These are phyloP conservation scores for Metschnikowia colocasiae DNA, from an alignment of 805 yeast species.

Conservation along the genomic window DNA sequence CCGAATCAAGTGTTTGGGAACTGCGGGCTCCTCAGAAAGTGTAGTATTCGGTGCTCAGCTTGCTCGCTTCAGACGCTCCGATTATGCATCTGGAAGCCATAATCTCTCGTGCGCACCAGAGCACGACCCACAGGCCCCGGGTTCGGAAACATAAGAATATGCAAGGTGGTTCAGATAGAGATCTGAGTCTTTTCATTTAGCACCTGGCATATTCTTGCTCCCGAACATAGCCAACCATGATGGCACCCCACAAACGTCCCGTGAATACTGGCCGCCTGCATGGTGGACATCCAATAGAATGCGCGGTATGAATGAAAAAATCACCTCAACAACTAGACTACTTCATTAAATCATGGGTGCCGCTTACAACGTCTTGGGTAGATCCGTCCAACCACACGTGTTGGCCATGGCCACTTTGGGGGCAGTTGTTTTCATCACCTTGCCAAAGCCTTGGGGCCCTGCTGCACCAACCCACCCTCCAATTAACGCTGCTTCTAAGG, in stretches of 20 bases:
- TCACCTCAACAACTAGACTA: neutral
- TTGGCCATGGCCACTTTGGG: conserved; percentile 81
- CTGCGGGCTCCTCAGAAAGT: neutral
- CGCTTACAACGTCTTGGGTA: conserved; percentile 82
- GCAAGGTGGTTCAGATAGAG: neutral
- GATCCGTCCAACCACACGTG: conserved; percentile 74
- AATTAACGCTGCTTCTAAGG: conserved; percentile 74
- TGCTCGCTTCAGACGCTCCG: neutral
- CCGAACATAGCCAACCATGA: neutral
- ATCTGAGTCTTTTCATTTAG: neutral
- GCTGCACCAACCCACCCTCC: conserved; percentile 61
- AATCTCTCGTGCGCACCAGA: neutral
- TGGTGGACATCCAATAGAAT: conserved; percentile 11
- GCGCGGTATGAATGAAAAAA: conserved; percentile 10
- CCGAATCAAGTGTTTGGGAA: neutral
- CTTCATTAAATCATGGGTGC: conserved; percentile 56
- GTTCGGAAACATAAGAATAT: neutral
- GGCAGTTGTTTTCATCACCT: conserved; percentile 55
- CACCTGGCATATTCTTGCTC: neutral
- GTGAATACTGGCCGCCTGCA: conserved; percentile 3
- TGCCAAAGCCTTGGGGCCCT: conserved; percentile 73
- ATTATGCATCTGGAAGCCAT: neutral
- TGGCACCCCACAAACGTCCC: neutral
- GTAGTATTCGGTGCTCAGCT: neutral
- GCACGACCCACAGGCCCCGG: too few species aligned